Conservation (phyloP, 495 filamentous ascomycete genomes). For the Astrothelium macrocarpum region DNA sequence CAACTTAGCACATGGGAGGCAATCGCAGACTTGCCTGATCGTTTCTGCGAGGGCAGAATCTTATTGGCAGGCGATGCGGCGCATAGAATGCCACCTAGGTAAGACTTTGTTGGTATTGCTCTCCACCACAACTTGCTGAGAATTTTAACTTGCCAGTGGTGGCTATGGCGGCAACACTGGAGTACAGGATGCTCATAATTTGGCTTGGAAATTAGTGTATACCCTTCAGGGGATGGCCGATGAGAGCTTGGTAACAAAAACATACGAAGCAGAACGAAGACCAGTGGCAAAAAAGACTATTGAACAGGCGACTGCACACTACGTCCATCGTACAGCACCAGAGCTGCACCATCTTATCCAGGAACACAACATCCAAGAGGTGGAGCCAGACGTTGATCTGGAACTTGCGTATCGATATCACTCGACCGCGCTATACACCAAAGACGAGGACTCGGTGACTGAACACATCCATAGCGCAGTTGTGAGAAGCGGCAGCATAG, state of each 20-base stretch:
- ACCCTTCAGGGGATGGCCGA: conserved; percentile 5
- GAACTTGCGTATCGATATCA: conserved; percentile 11
- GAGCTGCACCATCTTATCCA: conserved; percentile 5
- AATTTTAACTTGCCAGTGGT: background rate
- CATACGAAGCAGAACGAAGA: conserved; percentile 11
- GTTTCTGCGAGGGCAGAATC: conserved; percentile 6
- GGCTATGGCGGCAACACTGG: conserved; percentile 12
- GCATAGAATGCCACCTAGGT: conserved; percentile 7
- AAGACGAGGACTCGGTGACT: background rate
- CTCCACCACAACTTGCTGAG: background rate
- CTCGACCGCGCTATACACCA: conserved; percentile 3
- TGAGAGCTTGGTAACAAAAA: background rate
- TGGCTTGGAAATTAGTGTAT: conserved; percentile 11
- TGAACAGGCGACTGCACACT: conserved; percentile 10
- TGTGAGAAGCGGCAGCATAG: conserved; percentile 4
- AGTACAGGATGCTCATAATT: conserved; percentile 13
- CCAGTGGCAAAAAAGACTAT: conserved; percentile 10
- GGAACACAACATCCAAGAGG: conserved; percentile 10
- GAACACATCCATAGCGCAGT: background rate
- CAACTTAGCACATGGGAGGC: conserved; percentile 1
- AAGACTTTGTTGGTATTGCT: background rate
- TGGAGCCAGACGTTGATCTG: conserved; percentile 6
- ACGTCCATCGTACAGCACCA: conserved; percentile 10
- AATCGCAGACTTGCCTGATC: conserved; percentile 3
- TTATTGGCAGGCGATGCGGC: conserved; percentile 14